phyloP scores from a whole-genome alignment of 495 filamentous ascomycete genomes.

The Penicillium antarcticum region DNA sequence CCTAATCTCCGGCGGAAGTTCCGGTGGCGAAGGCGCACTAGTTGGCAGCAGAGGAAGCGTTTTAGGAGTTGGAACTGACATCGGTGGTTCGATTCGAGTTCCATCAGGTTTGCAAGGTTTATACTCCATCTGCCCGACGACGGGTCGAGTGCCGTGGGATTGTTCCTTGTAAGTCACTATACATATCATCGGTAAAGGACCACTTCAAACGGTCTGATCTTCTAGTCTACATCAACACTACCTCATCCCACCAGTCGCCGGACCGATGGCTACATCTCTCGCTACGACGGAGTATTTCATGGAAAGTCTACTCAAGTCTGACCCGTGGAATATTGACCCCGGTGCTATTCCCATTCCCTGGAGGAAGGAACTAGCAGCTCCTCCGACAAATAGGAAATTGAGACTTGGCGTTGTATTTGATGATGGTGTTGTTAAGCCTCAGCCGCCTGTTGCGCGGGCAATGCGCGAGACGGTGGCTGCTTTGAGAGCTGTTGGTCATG shows the following conservation, averaged over 20 bases:
- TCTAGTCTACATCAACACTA: slow-evolving; percentile 26
- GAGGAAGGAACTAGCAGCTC: slow-evolving; percentile 26
- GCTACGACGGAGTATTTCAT: slow-evolving; percentile 42
- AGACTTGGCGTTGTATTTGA: slow-evolving; percentile 49
- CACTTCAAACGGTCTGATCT: neutral
- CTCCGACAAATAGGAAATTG: slow-evolving; percentile 26
- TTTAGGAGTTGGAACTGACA: slow-evolving; percentile 64
- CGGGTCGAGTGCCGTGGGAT: slow-evolving; percentile 50
- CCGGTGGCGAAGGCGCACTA: slow-evolving; percentile 63
- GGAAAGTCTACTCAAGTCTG: slow-evolving; percentile 27
- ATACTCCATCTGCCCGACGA: slow-evolving; percentile 61
- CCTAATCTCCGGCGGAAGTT: slow-evolving; percentile 57
- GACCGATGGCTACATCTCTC: slow-evolving; percentile 42
- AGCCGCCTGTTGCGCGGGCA: slow-evolving; percentile 47
- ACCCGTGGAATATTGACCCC: slow-evolving; percentile 42
- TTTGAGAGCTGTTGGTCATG: slow-evolving; percentile 38
- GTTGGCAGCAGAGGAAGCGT: slow-evolving; percentile 52
- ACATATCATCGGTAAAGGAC: neutral
- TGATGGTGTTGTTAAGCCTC: slow-evolving; percentile 50
- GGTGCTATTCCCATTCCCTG: slow-evolving; percentile 41
- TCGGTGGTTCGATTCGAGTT: slow-evolving; percentile 60
- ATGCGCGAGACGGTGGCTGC: slow-evolving; percentile 34
- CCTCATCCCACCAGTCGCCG: slow-evolving; percentile 34
- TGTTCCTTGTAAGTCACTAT: slow-evolving; percentile 29
- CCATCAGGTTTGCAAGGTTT: slow-evolving; percentile 63